Evolutionary conservation across 176 grass and related monocot genomes (phyloP).

Genomic region (Hordeum marinum): DNA sequence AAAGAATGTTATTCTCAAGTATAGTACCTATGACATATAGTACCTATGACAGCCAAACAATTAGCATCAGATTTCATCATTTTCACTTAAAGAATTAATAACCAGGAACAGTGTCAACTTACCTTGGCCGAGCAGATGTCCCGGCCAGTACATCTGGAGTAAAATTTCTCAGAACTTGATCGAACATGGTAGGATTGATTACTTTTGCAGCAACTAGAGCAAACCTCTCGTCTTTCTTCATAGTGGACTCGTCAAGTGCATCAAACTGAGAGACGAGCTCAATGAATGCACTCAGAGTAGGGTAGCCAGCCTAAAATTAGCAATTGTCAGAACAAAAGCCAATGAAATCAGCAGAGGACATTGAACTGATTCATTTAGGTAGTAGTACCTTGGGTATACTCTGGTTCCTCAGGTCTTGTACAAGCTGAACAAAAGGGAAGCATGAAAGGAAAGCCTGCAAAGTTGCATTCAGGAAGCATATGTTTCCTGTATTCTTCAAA

Average conservation of each 20-base stretch:
- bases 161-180: constrained; percentile 71
- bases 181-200: constrained; percentile 76
- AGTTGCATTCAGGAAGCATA: constrained; percentile 93
- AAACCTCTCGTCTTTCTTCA: constrained; percentile 55
- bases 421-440: constrained; percentile 67
- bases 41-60: not conserved
- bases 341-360: not conserved
- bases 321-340: not conserved
- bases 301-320: constrained; percentile 59
- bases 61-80: not conserved
- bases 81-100: constrained; percentile 9
- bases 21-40: not conserved
- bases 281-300: constrained; percentile 77
- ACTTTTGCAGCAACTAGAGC: constrained; percentile 53
- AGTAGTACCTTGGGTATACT: constrained; percentile 65
- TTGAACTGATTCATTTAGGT: not conserved
- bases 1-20: not conserved
- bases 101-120: not conserved
- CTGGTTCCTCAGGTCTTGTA: constrained; percentile 55
- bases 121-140: constrained; percentile 70
- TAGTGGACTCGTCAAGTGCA: constrained; percentile 49
- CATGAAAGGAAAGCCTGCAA: constrained; percentile 89
- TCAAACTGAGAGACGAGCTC: constrained; percentile 80
- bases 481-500: constrained; percentile 91
- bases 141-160: constrained; percentile 76